Conservation (phyloP, 176 grass and related monocot genomes). For the Eremochloa ophiuroides region DNA sequence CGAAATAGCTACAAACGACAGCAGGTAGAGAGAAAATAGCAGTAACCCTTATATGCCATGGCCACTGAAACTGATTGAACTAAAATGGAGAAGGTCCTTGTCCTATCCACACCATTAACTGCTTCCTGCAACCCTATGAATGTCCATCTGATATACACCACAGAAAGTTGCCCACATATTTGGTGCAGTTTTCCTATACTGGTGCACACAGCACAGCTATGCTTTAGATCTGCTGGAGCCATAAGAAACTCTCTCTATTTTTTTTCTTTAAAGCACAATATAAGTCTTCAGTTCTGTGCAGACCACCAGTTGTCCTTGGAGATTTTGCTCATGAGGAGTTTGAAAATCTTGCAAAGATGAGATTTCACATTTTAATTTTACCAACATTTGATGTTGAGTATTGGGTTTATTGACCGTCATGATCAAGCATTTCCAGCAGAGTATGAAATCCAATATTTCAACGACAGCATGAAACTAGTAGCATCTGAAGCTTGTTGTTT, state of each 20-base stretch:
- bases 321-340: background rate
- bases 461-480: background rate
- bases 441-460: constrained; percentile 4
- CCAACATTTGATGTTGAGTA: background rate
- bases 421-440: background rate
- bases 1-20: background rate
- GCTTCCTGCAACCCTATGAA: background rate
- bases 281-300: background rate
- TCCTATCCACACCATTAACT: background rate
- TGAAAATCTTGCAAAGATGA: constrained; percentile 14
- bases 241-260: background rate
- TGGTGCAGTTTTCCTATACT: background rate
- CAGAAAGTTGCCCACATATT: background rate
- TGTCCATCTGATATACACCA: constrained; percentile 3
- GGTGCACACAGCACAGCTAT: background rate
- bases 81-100: constrained; percentile 1
- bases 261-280: background rate
- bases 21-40: constrained; percentile 18
- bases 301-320: background rate
- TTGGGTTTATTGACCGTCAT: background rate
- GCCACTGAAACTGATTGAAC: constrained; percentile 5
- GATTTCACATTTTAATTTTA: background rate
- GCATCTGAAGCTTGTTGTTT: background rate
- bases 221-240: background rate
- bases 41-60: constrained; percentile 24